Base-by-base conservation (phyloP, 768 basidiomycete species). In the Astraeus odoratus region DNA sequence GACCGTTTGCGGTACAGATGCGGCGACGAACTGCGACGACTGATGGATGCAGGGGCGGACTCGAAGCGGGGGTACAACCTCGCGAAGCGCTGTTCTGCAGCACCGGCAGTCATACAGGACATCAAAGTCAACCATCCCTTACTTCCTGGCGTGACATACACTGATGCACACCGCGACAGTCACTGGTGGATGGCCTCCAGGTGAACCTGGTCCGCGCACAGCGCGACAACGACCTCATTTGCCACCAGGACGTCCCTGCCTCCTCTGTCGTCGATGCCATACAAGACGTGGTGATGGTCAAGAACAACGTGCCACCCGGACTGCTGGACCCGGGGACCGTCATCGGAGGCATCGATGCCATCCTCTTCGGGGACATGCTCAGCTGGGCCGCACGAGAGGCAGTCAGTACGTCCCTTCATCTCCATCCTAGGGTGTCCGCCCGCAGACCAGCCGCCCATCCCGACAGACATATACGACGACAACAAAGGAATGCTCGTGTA, bases 151-250 rank as follows among this genome's bases (percentile, higher is more conserved):
- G 8, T 23, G 18, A n/a, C 36, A 9, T n/a, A 5, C 20, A 1
- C n/a, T 5, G 18, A 22, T 27, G 12, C 50, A n/a, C n/a, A n/a
- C 3, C 45, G 9, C 30, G 12, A 19, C 59, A 97, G 93, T 88
- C 86, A 1, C 69, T 97, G 13, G 66, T 86, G 20, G 81, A 83
- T 37, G 80, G 69, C 7, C 68, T 96, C 20, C 76, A 83, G 52
- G 79, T 76, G 42, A 76, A 80, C 44, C 63, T 86, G 26, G 64
- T 70, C 4, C 77, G 89, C 12, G 88, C 94, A 0, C 78, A 84
- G 51, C 78, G 90, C 25, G 95, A 98, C 63, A 99, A 99, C 60
- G 87, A 95, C 63, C 69, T 96, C 6, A 96, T 99, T 30, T 99
- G 97, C 66, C 91, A 96, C 53, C 76, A 89, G 41, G 83, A 89